These are phyloP conservation scores for Tolypocladium amazonense DNA, from an alignment of 2,329 filamentous ascomycete genomes.

Conservation along the genomic window DNA sequence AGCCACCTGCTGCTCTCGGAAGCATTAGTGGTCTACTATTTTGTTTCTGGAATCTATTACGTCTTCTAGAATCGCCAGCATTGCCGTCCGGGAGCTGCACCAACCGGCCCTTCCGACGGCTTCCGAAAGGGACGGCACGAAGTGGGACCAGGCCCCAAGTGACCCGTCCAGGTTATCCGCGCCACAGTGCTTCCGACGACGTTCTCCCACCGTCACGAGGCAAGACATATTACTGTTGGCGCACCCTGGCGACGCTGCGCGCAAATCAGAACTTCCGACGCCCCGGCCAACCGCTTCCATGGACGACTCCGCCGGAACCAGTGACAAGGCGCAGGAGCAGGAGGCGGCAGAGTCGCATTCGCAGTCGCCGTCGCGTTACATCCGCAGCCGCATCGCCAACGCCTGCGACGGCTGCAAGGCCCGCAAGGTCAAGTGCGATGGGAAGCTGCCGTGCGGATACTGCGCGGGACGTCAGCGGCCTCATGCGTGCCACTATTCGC, in stretches of 20 bases:
- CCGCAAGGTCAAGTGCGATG: constrained; percentile 46
- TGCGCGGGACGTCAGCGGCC: constrained; percentile 33
- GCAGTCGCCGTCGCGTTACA: background rate
- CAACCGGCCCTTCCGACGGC: background rate
- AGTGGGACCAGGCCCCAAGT: background rate
- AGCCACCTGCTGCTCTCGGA: background rate
- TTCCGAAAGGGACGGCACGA: background rate
- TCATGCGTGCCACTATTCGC: constrained; percentile 36
- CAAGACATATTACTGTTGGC: background rate
- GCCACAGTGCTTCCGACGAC: background rate
- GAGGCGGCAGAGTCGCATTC: background rate
- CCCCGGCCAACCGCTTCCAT: background rate
- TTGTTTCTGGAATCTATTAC: background rate
- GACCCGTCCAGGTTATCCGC: background rate
- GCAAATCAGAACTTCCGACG: background rate
- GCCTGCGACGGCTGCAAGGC: constrained; percentile 45
- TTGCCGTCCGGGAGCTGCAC: background rate
- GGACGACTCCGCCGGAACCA: background rate
- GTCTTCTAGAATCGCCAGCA: background rate
- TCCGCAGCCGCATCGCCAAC: constrained; percentile 33
- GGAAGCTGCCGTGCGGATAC: constrained; percentile 39
- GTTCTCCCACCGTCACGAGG: background rate
- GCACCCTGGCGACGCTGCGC: background rate
- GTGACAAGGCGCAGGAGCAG: background rate
- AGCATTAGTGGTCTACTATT: background rate